Evolutionary conservation across 2,329 filamentous ascomycete genomes (phyloP), one percentile per base, ranked within the genome.

Genomic region (Emydomyces testavorans): DNA sequence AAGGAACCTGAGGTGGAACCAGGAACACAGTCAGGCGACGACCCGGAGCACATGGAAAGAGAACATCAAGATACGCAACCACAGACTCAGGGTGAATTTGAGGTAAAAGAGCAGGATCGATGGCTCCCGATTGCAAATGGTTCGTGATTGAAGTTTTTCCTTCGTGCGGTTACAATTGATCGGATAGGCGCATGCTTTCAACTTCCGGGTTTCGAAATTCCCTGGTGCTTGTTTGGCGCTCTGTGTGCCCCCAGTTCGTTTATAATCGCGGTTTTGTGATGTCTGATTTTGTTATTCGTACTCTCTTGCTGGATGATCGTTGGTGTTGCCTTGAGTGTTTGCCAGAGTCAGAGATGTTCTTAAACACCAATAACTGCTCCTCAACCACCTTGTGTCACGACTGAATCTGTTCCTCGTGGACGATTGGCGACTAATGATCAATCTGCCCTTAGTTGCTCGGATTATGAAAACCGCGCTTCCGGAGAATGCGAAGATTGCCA

Each of bases 51-150:
- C 79, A 93, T 94, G 85, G 88, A 93, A 63, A 74, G 73, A 60
- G 69, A 71, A 50, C 65, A 70, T 51, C 66, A 68, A 74, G 85
- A 88, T 68, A 73, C 77, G 80, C 83, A 87, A 74, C 75, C 76
- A 67, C 77, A 77, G 69, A 82, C 78, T 67, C 76, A 83, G 70
- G 80, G 87, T 71, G 90, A 96, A 74, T 94, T 95, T 68, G 90
- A 96, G 73, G 90, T 96, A 71, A 96, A 96, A 77, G 92, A 98
- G 72, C 92, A 98, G 72, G 92, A 98, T 72, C 78, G 92, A 77
- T 98, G 92, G 92, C 79, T 98, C 68, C 92, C 92, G 67, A 98
- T 98, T 79, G 92, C 92, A 73, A 98, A 98, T 88, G 92, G 92
- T 98, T 79, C 79, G 92, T 92, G 70, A 57, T 32, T 38, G 35